Base-by-base conservation (phyloP, 2,329 filamentous ascomycete genomes). In the Biscogniauxia marginata region DNA sequence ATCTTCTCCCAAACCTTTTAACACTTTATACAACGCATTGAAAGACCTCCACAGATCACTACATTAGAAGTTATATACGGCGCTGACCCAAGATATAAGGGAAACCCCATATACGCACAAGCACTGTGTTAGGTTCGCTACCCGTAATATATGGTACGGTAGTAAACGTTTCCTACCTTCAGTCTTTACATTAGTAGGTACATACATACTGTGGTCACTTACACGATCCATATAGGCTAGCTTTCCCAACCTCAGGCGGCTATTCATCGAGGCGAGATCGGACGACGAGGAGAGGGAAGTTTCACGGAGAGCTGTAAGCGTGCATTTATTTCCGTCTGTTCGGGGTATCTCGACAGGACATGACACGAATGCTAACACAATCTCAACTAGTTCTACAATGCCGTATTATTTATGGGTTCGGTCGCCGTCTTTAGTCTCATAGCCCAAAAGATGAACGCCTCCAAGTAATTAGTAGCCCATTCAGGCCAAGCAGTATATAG, bases 211-310 rank as follows among this genome's bases (percentile, higher is more conserved):
- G n/a, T 54, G 49, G 58, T 52, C 30, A 46, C 56, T 61, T 18
- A 60, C 45, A 20, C 13, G 5, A 44, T 16, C 30, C n/a, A 39
- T 9, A 3, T 9, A 90, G 78, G 89, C 89, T 43, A 93, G 87
- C 71, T 85, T 98, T 52, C 95, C 95, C 34, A 98, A 99, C 71
- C 83, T 99, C n/a, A 87, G 95, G 50, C 89, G 95, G 13, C 87
- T 99, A 58, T 98, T 99, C 70, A 93, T 97, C 52, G 93, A 98
- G 76, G 90, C 93, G 25, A 84, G 95, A 56, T 93, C 91, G 3
- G 93, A 98, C 70, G 88, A 90, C 53, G 95, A 99, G 73, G 95
- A 98, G 74, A 90, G 95, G 72, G 90, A 92, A 58, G 95, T 98
- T 65, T 98, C 95, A 13, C 83, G 95, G 64, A 96, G 88, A 74